Conservation (phyloP, 1,139 yeast genomes). For the Saccharomyces hybrid region DNA sequence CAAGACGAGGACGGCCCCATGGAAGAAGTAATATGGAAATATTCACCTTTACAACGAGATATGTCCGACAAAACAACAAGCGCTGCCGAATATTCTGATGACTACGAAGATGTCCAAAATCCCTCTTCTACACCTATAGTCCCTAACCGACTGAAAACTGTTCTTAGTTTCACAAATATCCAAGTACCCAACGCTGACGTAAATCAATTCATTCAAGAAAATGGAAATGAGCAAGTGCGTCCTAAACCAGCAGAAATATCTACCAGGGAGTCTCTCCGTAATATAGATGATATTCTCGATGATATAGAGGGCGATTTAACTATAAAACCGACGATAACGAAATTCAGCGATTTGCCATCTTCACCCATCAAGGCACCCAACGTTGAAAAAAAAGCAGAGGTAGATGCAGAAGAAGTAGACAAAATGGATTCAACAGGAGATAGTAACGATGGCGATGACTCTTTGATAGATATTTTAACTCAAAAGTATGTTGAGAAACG, state of each 20-base stretch:
- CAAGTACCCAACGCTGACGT: slow-evolving; percentile 3
- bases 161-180: slow-evolving; percentile 23
- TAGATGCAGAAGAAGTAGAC: not conserved
- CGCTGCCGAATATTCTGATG: slow-evolving; percentile 14
- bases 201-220: not conserved
- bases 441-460: slow-evolving; percentile 20
- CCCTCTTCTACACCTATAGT: slow-evolving; percentile 30
- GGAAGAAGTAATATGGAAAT: slow-evolving; percentile 30
- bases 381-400: not conserved
- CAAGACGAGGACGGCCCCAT: slow-evolving; percentile 15
- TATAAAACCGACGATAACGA: slow-evolving; percentile 3
- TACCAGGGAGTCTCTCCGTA: slow-evolving; percentile 14
- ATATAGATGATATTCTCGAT: not conserved
- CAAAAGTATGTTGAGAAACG: slow-evolving; percentile 12
- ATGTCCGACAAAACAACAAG: slow-evolving; percentile 13
- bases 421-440: not conserved
- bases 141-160: slow-evolving; percentile 21
- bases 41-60: slow-evolving; percentile 20
- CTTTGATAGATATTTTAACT: slow-evolving; percentile 22
- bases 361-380: slow-evolving; percentile 10
- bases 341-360: slow-evolving; percentile 10
- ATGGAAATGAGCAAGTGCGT: slow-evolving; percentile 2
- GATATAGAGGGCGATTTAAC: slow-evolving; percentile 7
- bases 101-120: slow-evolving; percentile 10
- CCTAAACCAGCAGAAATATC: not conserved